Evolutionary conservation across 345 rosid genomes (phyloP).

Genomic region (Punica granatum): DNA sequence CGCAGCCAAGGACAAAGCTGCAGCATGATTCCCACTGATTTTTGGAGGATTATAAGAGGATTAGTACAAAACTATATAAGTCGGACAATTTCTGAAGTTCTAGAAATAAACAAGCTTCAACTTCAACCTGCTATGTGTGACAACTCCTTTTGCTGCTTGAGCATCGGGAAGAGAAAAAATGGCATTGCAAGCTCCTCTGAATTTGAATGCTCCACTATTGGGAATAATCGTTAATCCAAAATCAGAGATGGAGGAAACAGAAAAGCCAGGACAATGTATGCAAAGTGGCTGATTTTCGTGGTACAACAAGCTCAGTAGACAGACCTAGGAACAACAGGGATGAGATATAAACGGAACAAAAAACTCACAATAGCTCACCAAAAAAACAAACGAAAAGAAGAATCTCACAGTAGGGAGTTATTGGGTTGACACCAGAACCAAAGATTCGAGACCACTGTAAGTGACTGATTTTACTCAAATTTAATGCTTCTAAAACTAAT

Average conservation of each 20-base stretch:
- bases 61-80: neutral
- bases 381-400: no score
- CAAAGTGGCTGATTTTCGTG: neutral
- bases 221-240: neutral
- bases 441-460: neutral
- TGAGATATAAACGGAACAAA: neutral
- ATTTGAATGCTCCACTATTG: conserved; percentile 82
- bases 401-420: neutral
- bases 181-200: conserved; percentile 94
- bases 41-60: neutral
- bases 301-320: neutral
- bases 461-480: neutral
- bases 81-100: neutral
- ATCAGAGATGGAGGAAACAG: neutral
- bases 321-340: neutral
- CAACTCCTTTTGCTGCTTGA: conserved; percentile 77
- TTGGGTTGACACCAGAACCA: neutral
- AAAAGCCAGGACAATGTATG: neutral
- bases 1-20: conserved; percentile 91
- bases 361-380: no score
- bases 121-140: conserved; percentile 83
- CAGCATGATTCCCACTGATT: conserved; percentile 91
- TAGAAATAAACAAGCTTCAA: neutral
- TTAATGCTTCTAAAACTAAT: neutral
- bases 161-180: conserved; percentile 52